Base-by-base conservation (phyloP, 192 early-diverging fungal species). In the Umbelopsis ramanniana region DNA sequence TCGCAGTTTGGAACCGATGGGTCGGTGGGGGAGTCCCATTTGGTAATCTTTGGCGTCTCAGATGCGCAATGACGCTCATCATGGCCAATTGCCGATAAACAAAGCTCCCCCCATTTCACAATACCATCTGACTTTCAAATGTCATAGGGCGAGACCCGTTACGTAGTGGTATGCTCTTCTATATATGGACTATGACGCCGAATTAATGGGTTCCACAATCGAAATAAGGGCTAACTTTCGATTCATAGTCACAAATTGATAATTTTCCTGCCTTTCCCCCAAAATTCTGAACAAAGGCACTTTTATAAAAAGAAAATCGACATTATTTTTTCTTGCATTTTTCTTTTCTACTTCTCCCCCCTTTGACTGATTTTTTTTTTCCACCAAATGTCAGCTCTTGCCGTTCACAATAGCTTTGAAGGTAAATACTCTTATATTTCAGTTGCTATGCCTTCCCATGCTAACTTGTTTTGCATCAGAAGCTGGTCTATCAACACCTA, bases 401-500 rank as follows among this genome's bases (percentile, higher is more conserved):
- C 57, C 17, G 26, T 37, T 22, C 57, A 63, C 29, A 50, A 50
- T 50, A 63, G 19, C 33, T 63, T 63, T 63, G 57, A 63, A 37
- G 57, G 57, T 63, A 63, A 35, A n/a, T n/a, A n/a, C n/a, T n/a
- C n/a, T n/a, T n/a, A n/a, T n/a, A n/a, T n/a, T n/a, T n/a, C n/a
- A n/a, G n/a, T n/a, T n/a, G 29, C 29, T 29, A 29, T 29, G 29
- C 29, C 3, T 2, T 29, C 29, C 14, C 11, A 53, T 22, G 10
- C 46, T 46, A 4, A 15, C 46, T 46, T 5, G 10, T 46, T 17
- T 50, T 50, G 1, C 11, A 3, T 6, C 57, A n/a, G 57, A 63
- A 19, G 57, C 57, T 12, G 57, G 29, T 19, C 15, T 76, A 26
- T 48, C 75, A 12, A 76, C 75, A 19, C 75, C 75, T 6, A 76